Evolutionary conservation across 139 green algal species (phyloP).

Genomic region (Coelastrella sp.): DNA sequence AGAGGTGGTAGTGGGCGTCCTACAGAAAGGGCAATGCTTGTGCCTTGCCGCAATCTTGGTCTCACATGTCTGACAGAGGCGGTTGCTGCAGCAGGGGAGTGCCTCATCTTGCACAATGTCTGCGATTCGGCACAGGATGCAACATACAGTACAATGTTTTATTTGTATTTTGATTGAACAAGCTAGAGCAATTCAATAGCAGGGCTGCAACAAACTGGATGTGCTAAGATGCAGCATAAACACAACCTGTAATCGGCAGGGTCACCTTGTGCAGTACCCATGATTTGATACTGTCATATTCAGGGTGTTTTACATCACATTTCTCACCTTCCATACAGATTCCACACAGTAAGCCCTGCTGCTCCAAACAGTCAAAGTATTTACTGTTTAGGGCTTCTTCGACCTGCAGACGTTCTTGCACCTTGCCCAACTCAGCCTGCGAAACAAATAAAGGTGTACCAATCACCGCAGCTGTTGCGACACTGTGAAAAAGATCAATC

Average conservation of each 20-base stretch:
- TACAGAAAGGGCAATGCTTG: slow-evolving; percentile 35
- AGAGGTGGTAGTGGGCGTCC: not conserved
- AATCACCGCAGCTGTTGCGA: not conserved
- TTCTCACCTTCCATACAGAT: slow-evolving; percentile 26
- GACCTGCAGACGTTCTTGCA: not conserved
- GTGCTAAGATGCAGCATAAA: too few relatives aligned
- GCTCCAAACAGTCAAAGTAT: slow-evolving; percentile 11
- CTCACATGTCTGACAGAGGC: slow-evolving; percentile 14
- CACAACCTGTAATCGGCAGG: too few relatives aligned
- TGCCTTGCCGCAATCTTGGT: not conserved
- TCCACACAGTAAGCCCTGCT: slow-evolving; percentile 2
- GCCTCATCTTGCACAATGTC: not conserved
- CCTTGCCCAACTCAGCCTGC: not conserved
- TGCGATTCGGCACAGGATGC: not conserved
- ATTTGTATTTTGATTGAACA: not conserved
- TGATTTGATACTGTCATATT: too few relatives aligned
- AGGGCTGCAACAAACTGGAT: too few relatives aligned
- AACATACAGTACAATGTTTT: not conserved
- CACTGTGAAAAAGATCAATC: not conserved
- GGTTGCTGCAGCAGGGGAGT: slow-evolving; percentile 40
- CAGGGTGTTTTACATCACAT: not conserved
- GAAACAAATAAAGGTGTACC: not conserved
- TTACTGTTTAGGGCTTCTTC: not conserved
- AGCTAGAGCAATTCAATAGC: too few relatives aligned
- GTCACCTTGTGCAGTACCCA: too few relatives aligned